A percentile compares a stretch with the other conserved stretches of the same genome.
These are phyloP conservation scores for Vitis cinerea DNA, from an alignment of 164 flowering plant species.

Conservation along the genomic window DNA sequence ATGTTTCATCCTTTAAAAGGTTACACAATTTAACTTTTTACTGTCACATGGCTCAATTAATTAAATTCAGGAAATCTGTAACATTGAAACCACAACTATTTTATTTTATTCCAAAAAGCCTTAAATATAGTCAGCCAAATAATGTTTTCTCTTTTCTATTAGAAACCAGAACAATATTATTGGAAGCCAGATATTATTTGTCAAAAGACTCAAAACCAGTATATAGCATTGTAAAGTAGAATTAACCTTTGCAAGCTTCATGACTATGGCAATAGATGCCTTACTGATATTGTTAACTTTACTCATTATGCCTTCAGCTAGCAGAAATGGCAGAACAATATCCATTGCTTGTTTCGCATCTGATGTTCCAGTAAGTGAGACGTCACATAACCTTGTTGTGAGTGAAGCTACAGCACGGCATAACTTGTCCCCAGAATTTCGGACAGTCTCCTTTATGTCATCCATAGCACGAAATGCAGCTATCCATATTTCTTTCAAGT, in stretches of 20 bases:
- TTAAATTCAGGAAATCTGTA: too few species aligned
- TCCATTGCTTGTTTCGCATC: constrained; percentile 80
- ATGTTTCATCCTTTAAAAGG: too few species aligned
- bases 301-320: constrained; percentile 86
- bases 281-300: constrained; percentile 84
- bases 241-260: constrained; percentile 95
- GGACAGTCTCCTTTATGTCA: constrained; percentile 96
- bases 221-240: not conserved
- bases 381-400: constrained; percentile 86
- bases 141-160: not conserved
- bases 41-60: too few species aligned
- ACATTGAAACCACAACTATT: too few species aligned
- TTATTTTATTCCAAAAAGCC: too few species aligned
- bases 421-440: constrained; percentile 89
- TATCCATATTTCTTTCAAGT: constrained; percentile 76
- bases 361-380: constrained; percentile 61
- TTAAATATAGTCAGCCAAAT: too few species aligned
- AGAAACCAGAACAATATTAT: not conserved
- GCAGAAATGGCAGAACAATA: constrained; percentile 78
- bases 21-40: too few species aligned
- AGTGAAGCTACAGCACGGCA: constrained; percentile 80
- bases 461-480: constrained; percentile 98
- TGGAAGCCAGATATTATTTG: not conserved
- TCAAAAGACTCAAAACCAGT: constrained; percentile 1
- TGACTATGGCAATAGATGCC: constrained; percentile 84